Evolutionary conservation across 1,139 yeast species (phyloP).

Genomic region (Blastobotrys arbuscula): DNA sequence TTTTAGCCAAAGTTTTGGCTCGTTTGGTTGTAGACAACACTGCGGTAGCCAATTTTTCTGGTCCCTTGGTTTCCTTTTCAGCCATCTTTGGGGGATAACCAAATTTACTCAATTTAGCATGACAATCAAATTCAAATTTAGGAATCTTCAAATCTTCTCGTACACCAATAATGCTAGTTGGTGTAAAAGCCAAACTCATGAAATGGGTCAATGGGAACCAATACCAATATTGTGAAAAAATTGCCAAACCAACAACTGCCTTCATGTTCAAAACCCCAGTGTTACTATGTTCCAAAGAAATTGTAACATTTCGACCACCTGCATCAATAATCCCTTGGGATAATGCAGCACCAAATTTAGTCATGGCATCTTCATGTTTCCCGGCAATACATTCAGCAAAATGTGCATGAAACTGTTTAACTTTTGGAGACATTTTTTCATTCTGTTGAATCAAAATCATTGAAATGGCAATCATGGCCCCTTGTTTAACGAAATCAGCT

Average conservation of each 20-base stretch:
- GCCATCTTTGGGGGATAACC: conserved; percentile 88
- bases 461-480: conserved; percentile 88
- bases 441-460: conserved; percentile 94
- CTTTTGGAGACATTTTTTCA: conserved; percentile 76
- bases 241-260: conserved; percentile 86
- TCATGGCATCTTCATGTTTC: conserved; percentile 94
- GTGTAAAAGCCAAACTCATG: conserved; percentile 83
- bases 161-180: conserved; percentile 87
- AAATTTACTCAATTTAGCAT: conserved; percentile 72
- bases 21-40: conserved; percentile 88
- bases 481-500: conserved; percentile 96
- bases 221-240: conserved; percentile 94
- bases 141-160: conserved; percentile 84
- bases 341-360: conserved; percentile 94
- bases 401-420: conserved; percentile 66
- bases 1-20: conserved; percentile 88
- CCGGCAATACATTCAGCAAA: conserved; percentile 71
- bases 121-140: conserved; percentile 72
- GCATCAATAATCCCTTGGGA: conserved; percentile 99
- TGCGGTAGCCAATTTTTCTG: conserved; percentile 88
- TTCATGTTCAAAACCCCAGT: conserved; percentile 86
- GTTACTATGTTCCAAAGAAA: conserved; percentile 81
- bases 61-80: conserved; percentile 73
- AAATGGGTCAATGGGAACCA: conserved; percentile 98
- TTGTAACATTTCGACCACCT: conserved; percentile 97